Evolutionary conservation across 495 filamentous ascomycete species (phyloP), one percentile per base, ranked within the genome.

Genomic region (Bacidia gigantensis): DNA sequence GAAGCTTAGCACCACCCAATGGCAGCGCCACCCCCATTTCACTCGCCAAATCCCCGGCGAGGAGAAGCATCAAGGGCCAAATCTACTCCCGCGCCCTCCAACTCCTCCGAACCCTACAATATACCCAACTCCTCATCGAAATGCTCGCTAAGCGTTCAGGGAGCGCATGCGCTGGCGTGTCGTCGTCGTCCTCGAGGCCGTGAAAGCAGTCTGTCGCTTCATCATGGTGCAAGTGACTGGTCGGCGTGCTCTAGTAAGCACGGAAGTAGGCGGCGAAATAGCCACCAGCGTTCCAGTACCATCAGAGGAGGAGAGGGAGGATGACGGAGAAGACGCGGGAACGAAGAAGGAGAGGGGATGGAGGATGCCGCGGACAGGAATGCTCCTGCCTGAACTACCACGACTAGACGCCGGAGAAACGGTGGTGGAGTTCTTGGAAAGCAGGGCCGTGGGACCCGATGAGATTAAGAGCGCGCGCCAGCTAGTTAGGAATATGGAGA

Each of bases 311-410:
- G 10, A 18, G n/a, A 23, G 20, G 1, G 54, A 62, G 38, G 54
- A 56, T 10, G 54, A 58, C 64, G 75, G 75, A 23, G 63, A 65
- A 3, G 21, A 25, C 56, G 67, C 62, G 42, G 68, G 56, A 47
- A 76, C 68, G 53, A 58, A 64, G 20, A 41, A 35, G 10, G 26
- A 21, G 3, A 20, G 50, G 17, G 49, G 41, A 17, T 98, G 89
- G 85, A 83, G 76, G n/a, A 98, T 98, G 92, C 89, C 89, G 24
- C 80, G 92, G 56, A 98, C 92, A 0, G 87, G 87, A 7, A 70
- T 94, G 45, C 81, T 77, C 7, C 76, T 98, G 26, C 89, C 93
- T 0, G 78, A 73, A 35, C 72, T 98, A 21, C 92, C 92, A 1
- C 79, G 80, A 47, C 78, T 82, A 9, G 74, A 77, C 23, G 86